phyloP scores from a whole-genome alignment of 2,329 filamentous ascomycete species.

The Aspergillus novoparasiticus region DNA sequence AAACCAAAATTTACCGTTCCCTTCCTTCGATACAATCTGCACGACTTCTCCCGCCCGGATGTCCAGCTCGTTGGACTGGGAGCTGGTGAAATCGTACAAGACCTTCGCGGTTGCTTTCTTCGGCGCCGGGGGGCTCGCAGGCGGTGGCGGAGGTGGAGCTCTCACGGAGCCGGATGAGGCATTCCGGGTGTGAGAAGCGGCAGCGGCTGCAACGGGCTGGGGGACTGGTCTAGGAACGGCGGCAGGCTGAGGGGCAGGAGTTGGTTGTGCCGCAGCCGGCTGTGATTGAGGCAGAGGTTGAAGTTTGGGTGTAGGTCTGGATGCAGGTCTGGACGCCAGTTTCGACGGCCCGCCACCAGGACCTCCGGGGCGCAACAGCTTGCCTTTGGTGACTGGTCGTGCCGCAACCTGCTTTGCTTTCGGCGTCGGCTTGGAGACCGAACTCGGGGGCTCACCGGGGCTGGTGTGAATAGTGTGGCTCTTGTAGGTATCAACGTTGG shows the following conservation, averaged over 20 bases:
- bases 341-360: slow-evolving; percentile 79
- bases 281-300: slow-evolving; percentile 39
- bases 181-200: slow-evolving; percentile 51
- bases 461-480: slow-evolving; percentile 87
- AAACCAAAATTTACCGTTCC: slow-evolving; percentile 71
- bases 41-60: slow-evolving; percentile 79
- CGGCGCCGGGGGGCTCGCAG: slow-evolving; percentile 60
- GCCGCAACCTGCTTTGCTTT: slow-evolving; percentile 83
- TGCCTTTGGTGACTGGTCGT: slow-evolving; percentile 89
- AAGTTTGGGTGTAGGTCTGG: slow-evolving; percentile 40
- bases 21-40: slow-evolving; percentile 90
- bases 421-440: slow-evolving; percentile 80
- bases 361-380: slow-evolving; percentile 88
- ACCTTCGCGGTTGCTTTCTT: slow-evolving; percentile 83
- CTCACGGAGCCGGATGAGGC: slow-evolving; percentile 61
- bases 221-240: slow-evolving; percentile 52
- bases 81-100: slow-evolving; percentile 86
- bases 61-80: slow-evolving; percentile 81
- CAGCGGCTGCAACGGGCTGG: slow-evolving; percentile 40
- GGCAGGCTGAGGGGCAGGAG: slow-evolving; percentile 35
- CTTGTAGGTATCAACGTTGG: slow-evolving; percentile 83
- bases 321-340: slow-evolving; percentile 53
- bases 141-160: slow-evolving; percentile 68
- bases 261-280: slow-evolving; percentile 30
- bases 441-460: slow-evolving; percentile 79